Base-by-base conservation (phyloP, 768 basidiomycete species). In the Panellus pusillus region DNA sequence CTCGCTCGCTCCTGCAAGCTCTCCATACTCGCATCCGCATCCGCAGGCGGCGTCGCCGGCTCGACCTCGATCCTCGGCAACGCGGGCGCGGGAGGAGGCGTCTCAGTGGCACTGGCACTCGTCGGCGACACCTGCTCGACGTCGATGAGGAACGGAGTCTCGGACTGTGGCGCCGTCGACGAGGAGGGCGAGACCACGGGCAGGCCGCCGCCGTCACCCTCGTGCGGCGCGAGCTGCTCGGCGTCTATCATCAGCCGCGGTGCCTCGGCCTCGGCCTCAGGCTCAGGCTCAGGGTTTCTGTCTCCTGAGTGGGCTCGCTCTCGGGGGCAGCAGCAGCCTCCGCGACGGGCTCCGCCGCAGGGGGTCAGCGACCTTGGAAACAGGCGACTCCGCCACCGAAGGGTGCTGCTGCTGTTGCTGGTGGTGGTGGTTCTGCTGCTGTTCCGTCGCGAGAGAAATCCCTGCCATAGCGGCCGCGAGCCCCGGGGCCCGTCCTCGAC, bases 161-260 rank as follows among this genome's bases (percentile, higher is more conserved):
- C 46, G 12, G 44, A n/a, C 50, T 54, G 45, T 27, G 46, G 42
- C 38, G 51, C 45, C 19, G 57, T 58, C 47, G 51, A 53, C 52
- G 57, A 53, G 18, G 50, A 52, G 14, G 57, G 57, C 44, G 57
- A 44, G 0, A 58, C 31, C 17, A 47, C 32, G 3, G 42, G 43
- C 36, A 52, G 15, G 32, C 32, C 29, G 39, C 36, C 42, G 36
- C 18, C 37, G 35, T 35, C 47, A 20, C 40, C 13, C 11, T n/a
- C 18, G 28, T 20, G 42, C 29, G 36, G 57, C 43, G 42, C 51
- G 15, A 46, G 38, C 52, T 18, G 44, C 32, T 41, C 49, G 18
- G 31, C 55, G 29, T 50, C 50, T 18, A 37, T 36, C 42, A 47
- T 44, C 28, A 51, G 57, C 29, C 57, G 53, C 37, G 47, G 40